These are phyloP conservation scores for Alternaria novae-zelandiae DNA, from an alignment of 2,329 filamentous ascomycete species.

Conservation along the genomic window DNA sequence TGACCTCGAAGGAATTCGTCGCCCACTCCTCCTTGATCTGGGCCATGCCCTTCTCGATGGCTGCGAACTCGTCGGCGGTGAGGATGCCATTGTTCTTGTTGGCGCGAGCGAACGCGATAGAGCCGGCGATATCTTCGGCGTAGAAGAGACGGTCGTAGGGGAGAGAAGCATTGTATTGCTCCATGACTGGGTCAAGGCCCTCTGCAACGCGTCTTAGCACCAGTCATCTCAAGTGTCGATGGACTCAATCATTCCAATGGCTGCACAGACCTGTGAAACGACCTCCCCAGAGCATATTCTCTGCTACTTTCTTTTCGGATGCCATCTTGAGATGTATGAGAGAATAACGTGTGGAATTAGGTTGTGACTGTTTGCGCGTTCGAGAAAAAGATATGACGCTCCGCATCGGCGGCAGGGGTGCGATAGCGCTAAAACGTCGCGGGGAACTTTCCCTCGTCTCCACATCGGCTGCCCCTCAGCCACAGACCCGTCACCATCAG, in stretches of 20 bases:
- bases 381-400: constrained; percentile 32
- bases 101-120: constrained; percentile 80
- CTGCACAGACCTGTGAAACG: constrained; percentile 31
- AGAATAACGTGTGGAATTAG: neutral
- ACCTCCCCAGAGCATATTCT: constrained; percentile 50
- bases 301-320: constrained; percentile 45
- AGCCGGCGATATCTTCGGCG: constrained; percentile 79
- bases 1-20: constrained; percentile 54
- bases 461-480: neutral
- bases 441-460: constrained; percentile 5
- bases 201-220: constrained; percentile 56
- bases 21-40: constrained; percentile 61
- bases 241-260: neutral
- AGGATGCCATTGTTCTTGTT: constrained; percentile 79
- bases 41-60: constrained; percentile 75
- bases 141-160: constrained; percentile 80
- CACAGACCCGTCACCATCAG: neutral
- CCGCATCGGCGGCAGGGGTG: constrained; percentile 34
- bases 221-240: neutral
- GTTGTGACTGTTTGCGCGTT: constrained; percentile 31
- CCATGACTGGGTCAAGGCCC: constrained; percentile 84
- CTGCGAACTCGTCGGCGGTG: constrained; percentile 71
- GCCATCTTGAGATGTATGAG: constrained; percentile 30
- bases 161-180: constrained; percentile 81
- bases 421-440: constrained; percentile 7